Evolutionary conservation across 1,139 yeast species (phyloP), one percentile per base, ranked within the genome.

Genomic region (Geotrichum citri-aurantii): DNA sequence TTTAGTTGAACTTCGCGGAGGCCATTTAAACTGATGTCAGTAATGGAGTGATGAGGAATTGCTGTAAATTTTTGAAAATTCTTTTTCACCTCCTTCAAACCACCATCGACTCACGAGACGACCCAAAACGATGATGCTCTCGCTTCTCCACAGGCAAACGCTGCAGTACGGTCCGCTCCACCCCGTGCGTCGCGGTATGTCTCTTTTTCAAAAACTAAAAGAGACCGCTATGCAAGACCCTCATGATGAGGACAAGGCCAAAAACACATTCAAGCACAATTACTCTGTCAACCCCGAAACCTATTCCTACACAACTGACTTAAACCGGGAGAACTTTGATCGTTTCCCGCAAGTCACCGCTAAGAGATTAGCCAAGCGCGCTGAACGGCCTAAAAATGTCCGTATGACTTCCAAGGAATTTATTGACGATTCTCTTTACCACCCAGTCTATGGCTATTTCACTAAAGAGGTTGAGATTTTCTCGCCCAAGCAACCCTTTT

Each of bases 381-480:
- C 73, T 8, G 67, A 66, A 7, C 77, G 93, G 37, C 96, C 96
- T 0, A 75, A 69, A 44, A 78, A 80, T 49, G 82, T 83, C 2
- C 85, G 87, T 67, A 85, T 89, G 92, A 74, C 85, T 33, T 75
- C 85, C 0, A 77, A 88, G 17, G 96, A 88, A 66, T 90, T 87
- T 71, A 89, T 89, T 60, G 96, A 89, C 65, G 96, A 89, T 69
- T 85, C 95, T 21, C 74, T 89, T 65, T 89, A 89, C 69, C 87
- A 90, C 70, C 91, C 95, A 0, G 68, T 79, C 62, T 90, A 89
- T 69, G 96, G 96, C 0, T 90, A 89, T 70, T 89, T 89, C 68
- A 79, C 91, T 1, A 81, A 83, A 67, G 86, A 87, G 66, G 93
- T 86, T 24, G 89, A 87, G 65, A 86, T 89, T 64, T 88, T 86